Percentiles rank a stretch among this genome's conserved stretches.
These are phyloP conservation scores for Panus rudis DNA, from an alignment of 768 basidiomycete species.

Conservation along the genomic window DNA sequence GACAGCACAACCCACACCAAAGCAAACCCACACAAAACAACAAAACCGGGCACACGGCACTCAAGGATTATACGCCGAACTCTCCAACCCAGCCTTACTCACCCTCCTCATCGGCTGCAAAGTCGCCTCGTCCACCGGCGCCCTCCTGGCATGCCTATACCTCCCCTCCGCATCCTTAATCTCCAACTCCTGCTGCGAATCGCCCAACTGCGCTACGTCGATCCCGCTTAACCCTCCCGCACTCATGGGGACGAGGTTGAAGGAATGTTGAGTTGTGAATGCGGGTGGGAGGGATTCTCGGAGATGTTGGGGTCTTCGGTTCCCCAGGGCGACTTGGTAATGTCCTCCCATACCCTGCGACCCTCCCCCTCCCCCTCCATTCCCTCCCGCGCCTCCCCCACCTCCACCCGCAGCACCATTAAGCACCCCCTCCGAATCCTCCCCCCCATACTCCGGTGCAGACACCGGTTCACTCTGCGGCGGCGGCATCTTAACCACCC, in stretches of 20 bases:
- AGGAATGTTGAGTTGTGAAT: constrained; percentile 28
- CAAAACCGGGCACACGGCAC: too few species aligned
- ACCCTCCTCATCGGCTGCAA: constrained; percentile 85
- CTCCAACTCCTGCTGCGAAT: constrained; percentile 79
- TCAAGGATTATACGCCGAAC: constrained; percentile 26
- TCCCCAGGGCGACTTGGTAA: constrained; percentile 38
- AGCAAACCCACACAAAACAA: too few species aligned
- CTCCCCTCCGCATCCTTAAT: constrained; percentile 80
- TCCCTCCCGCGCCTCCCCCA: too few species aligned
- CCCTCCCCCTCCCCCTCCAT: constrained; percentile 19
- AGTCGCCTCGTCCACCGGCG: constrained; percentile 83
- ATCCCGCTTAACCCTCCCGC: too few species aligned
- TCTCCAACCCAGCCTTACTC: constrained; percentile 91
- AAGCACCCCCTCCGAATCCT: constrained; percentile 9
- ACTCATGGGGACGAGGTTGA: constrained; percentile 14
- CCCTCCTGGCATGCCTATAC: constrained; percentile 80
- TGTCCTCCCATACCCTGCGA: constrained; percentile 17
- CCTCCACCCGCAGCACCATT: too few species aligned
- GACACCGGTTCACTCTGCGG: constrained; percentile 21
- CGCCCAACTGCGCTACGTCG: constrained; percentile 45
- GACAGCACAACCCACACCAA: too few species aligned
- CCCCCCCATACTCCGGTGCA: constrained; percentile 21
- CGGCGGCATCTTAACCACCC: constrained; percentile 45
- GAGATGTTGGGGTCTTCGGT: constrained; percentile 53
- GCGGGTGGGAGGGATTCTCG: constrained; percentile 72